Conservation (phyloP, 352 stramenopile genomes). For the Globisporangium recalcitrans region DNA sequence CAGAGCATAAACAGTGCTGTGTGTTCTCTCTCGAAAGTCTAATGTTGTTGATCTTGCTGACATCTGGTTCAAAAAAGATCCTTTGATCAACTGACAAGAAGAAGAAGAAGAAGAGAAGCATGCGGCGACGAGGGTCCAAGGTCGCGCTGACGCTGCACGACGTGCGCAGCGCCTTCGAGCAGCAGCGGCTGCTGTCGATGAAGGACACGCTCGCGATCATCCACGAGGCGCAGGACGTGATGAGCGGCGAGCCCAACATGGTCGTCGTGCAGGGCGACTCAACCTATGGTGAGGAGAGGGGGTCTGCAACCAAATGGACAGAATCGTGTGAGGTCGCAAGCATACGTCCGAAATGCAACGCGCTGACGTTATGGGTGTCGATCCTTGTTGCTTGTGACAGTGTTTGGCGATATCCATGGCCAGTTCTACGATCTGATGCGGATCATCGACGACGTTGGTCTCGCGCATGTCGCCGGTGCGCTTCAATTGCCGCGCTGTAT, state of each 20-base stretch:
- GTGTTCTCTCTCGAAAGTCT: neutral
- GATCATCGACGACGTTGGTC: slow-evolving; percentile 43
- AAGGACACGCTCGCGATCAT: slow-evolving; percentile 57
- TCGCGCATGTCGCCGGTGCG: slow-evolving; percentile 34
- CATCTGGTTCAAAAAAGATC: neutral
- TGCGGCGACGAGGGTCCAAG: slow-evolving; percentile 29
- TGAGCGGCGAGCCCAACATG: slow-evolving; percentile 58
- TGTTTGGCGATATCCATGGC: slow-evolving; percentile 79
- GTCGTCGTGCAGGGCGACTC: slow-evolving; percentile 32
- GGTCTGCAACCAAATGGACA: slow-evolving; percentile 1
- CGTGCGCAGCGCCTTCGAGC: slow-evolving; percentile 49
- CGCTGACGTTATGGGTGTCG: neutral
- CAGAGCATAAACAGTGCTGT: neutral
- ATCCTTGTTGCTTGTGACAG: slow-evolving; percentile 22
- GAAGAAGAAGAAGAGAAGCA: slow-evolving; percentile 12
- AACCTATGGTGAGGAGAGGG: slow-evolving; percentile 34
- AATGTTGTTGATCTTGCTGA: neutral
- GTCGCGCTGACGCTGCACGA: slow-evolving; percentile 34
- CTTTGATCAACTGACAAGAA: no score
- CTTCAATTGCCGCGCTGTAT: neutral
- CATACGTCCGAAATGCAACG: no score
- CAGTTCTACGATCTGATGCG: slow-evolving; percentile 77
- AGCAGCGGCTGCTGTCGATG: slow-evolving; percentile 50
- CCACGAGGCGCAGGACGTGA: slow-evolving; percentile 55
- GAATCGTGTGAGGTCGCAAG: no score